Base-by-base conservation (phyloP, 1,284 basidiomycete species). In the Microbotryum lychnidis-dioicae region DNA sequence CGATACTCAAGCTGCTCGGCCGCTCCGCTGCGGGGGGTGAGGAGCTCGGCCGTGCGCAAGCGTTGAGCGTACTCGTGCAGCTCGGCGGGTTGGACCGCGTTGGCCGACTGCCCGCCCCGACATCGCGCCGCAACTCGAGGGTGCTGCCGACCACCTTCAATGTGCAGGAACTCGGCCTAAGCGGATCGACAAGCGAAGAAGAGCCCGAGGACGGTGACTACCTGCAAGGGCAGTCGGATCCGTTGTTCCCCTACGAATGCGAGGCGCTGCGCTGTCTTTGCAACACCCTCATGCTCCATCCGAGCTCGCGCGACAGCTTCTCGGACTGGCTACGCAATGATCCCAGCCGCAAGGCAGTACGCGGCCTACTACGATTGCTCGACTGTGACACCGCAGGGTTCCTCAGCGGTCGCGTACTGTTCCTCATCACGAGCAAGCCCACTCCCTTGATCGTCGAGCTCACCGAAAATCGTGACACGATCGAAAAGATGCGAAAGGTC, bases 231-330 rank as follows among this genome's bases (percentile, higher is more conserved):
- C 6, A 66, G 42, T 25, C 20, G n/a, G 62, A 66, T 20, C 61
- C 63, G 31, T 61, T 67, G 16, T 2, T 6, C 1, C 54, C 50
- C 0, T 1, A 37, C 31, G 65, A 69, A 50, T 37, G 58, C 6
- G 68, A 69, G 23, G 61, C 63, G 14, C 54, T 69, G 14, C 55
- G 68, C n/a, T 67, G 63, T 48, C 59, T 69, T 20, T 67, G 63
- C 60, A 69, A 69, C 63, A 44, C 54, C 29, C 57, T 67, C 54
- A 67, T 54, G 31, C 62, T 69, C 2, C 65, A 69, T 42, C 66
- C 68, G 2, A 45, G 58, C 20, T 61, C 65, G 27, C 50, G 68
- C 9, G 65, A 67, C 21, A n/a, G 53, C 21, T 69, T 67, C 21
- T 63, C 65, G 6, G 54, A 49, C 10, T 45, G 63, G 27, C n/a